phyloP scores from a whole-genome alignment of 2,329 filamentous ascomycete genomes.

The Colletotrichum incanum region DNA sequence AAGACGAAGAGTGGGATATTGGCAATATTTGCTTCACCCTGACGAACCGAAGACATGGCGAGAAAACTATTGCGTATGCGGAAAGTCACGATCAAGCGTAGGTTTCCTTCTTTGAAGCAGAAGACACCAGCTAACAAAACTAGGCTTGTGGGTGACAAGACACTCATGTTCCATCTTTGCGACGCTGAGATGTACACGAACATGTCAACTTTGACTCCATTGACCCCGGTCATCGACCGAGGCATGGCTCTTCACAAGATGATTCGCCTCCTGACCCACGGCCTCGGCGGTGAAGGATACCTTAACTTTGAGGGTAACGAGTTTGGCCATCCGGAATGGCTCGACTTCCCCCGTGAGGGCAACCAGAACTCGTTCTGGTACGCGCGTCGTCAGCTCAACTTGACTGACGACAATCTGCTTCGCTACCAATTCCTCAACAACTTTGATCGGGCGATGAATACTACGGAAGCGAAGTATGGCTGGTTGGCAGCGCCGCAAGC shows the following conservation, averaged over 20 bases:
- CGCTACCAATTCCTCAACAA: slow-evolving; percentile 94
- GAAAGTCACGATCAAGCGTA: slow-evolving; percentile 99
- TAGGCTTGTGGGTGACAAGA: slow-evolving; percentile 96
- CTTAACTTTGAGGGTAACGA: slow-evolving; percentile 99
- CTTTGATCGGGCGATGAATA: slow-evolving; percentile 94
- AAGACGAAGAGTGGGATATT: slow-evolving; percentile 94
- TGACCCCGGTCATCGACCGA: slow-evolving; percentile 90
- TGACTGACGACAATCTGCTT: slow-evolving; percentile 87
- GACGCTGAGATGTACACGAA: slow-evolving; percentile 98
- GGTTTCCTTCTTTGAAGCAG: slow-evolving; percentile 55
- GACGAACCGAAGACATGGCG: slow-evolving; percentile 92
- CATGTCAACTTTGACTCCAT: slow-evolving; percentile 89
- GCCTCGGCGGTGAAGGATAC: slow-evolving; percentile 94
- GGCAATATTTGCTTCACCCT: slow-evolving; percentile 87
- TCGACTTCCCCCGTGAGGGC: slow-evolving; percentile 95
- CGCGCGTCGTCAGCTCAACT: slow-evolving; percentile 92
- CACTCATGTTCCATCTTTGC: slow-evolving; percentile 97
- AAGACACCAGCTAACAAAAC: not conserved
- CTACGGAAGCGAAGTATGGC: slow-evolving; percentile 87
- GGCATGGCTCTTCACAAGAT: slow-evolving; percentile 97
- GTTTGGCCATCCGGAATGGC: slow-evolving; percentile 98
- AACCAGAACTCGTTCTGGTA: slow-evolving; percentile 97
- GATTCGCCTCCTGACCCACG: slow-evolving; percentile 94
- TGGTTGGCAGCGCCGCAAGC: slow-evolving; percentile 92
- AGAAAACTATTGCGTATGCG: slow-evolving; percentile 98